Base-by-base conservation (phyloP, 345 rosid species). In the Ailanthus altissimus region DNA sequence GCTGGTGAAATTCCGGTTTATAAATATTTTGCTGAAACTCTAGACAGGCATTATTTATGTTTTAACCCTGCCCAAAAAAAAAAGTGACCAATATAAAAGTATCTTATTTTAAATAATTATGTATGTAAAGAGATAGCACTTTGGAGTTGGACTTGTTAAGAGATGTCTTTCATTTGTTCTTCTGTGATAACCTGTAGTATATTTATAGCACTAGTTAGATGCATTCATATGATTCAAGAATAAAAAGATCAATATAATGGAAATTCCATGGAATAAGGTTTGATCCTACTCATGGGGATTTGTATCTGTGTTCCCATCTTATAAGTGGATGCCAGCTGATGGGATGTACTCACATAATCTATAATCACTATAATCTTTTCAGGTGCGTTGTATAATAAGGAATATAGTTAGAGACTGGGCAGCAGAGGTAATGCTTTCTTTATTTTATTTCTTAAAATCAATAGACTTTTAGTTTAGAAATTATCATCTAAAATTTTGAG, bases 381-480 rank as follows among this genome's bases (percentile, higher is more conserved):
- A 96, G 99, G 99, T 96, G 67, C 97, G 99, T 20, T 96, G 99
- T 87, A 90, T 96, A 78, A 81, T 93, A 83, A 87, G 99, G 83
- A 93, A 96, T 86, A 88, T 96, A 71, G 98, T 93, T 72, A 91
- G 98, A 87, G 99, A 93, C 86, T 93, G 99, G 99, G 99, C 97
- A 63, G 93, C 87, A 62, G 99, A 96, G 99, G 99, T 93, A 87
- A 78, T 59, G 32, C 38, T 71, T 68, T 74, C 9, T 54, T 67
- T 47, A 32, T 32, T 32, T 32, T 32, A 32, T 32, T 32, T 32
- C 3, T 32, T 1, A 32, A 32, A 32, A 32, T 32, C 56, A 4
- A 18, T 66, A 74, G 54, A 40, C 69, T 79, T 81, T 59, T 8
- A 47, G 50, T 38, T 71, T 74, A 62, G 15, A 21, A 32, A 45